Conservation (phyloP, 2,329 filamentous ascomycete species). For the Chrysoporthe cubensis region DNA sequence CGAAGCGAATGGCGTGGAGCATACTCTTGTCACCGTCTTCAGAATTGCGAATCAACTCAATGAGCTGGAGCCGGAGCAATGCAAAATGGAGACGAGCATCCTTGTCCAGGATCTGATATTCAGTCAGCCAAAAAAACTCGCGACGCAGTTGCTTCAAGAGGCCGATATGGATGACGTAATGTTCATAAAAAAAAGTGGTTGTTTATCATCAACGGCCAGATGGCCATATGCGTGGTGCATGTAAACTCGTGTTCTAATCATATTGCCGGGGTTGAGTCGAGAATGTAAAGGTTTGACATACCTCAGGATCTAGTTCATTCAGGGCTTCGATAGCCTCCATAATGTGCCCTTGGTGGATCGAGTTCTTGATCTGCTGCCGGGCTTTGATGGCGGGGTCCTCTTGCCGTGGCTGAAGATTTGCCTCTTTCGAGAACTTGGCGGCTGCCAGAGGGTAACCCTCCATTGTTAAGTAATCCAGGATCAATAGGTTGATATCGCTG, state of each 20-base stretch:
- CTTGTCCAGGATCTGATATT: constrained; percentile 78
- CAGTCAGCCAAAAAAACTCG: constrained; percentile 21
- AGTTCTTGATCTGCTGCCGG: constrained; percentile 80
- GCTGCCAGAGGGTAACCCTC: constrained; percentile 94
- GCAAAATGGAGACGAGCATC: constrained; percentile 87
- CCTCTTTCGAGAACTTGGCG: constrained; percentile 90
- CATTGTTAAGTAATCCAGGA: constrained; percentile 95
- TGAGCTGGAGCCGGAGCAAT: constrained; percentile 84
- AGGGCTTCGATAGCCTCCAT: constrained; percentile 82
- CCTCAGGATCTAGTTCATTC: constrained; percentile 89
- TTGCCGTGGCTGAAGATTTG: constrained; percentile 77
- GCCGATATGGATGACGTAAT: constrained; percentile 37
- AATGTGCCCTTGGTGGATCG: constrained; percentile 85
- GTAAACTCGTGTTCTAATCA: constrained; percentile 94
- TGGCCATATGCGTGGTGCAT: constrained; percentile 99
- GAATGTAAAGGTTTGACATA: constrained; percentile 46
- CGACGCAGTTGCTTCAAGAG: constrained; percentile 36
- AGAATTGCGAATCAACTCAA: constrained; percentile 86
- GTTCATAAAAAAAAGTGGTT: constrained; percentile 74
- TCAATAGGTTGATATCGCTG: constrained; percentile 93
- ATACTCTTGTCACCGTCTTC: constrained; percentile 70
- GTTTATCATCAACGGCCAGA: constrained; percentile 89
- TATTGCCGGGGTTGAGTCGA: constrained; percentile 51
- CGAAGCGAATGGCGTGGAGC: constrained; percentile 80
- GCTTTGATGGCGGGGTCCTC: constrained; percentile 74